Conservation (phyloP, 2,329 filamentous ascomycete species). For the Magnaporthiopsis poae region DNA sequence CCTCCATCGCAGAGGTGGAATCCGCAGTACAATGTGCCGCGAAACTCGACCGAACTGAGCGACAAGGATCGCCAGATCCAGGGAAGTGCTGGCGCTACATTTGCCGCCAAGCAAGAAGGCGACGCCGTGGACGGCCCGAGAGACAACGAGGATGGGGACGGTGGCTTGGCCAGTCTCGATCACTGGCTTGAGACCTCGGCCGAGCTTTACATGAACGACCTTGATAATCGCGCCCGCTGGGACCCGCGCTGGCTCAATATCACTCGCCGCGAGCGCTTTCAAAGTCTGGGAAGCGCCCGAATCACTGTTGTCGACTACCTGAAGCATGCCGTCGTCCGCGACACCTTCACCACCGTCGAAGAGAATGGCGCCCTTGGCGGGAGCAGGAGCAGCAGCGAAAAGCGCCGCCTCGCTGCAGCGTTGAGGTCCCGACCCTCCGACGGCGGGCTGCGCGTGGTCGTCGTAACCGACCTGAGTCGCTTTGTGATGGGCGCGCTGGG, state of each 20-base stretch:
- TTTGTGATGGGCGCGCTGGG: background rate
- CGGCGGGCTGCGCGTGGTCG: background rate
- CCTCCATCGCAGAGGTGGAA: background rate
- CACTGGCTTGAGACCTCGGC: background rate
- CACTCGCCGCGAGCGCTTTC: background rate
- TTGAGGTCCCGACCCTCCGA: background rate
- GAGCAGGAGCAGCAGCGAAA: background rate
- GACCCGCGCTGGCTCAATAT: background rate
- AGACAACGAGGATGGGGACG: background rate
- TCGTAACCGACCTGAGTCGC: background rate
- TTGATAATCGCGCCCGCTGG: background rate
- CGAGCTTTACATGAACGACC: background rate
- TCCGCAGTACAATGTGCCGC: background rate
- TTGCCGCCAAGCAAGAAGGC: background rate
- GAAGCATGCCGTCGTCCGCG: background rate
- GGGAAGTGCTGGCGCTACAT: no score
- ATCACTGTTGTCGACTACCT: background rate
- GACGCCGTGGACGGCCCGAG: background rate
- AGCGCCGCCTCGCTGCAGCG: background rate
- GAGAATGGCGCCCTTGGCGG: no score
- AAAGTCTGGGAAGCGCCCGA: background rate
- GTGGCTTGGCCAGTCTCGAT: background rate
- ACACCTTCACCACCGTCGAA: background rate
- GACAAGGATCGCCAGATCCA: background rate
- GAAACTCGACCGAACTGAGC: background rate